Percentiles rank a stretch among this genome's conserved stretches.
Conservation (phyloP, 345 rosid species). For the Populus tremula region DNA sequence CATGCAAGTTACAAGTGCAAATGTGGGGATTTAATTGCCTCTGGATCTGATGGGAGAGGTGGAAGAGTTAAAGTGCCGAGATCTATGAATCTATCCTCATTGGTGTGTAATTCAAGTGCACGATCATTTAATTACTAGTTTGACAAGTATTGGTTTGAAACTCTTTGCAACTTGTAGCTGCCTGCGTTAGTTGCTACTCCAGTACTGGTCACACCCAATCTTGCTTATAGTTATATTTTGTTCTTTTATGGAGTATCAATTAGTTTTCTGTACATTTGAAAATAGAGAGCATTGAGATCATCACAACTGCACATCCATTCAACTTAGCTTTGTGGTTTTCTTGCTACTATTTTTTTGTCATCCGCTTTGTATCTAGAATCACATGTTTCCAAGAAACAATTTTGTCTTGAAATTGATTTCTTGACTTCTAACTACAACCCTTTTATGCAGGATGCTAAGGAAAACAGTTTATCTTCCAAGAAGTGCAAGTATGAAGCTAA, state of each 20-base stretch:
- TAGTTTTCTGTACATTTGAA: neutral
- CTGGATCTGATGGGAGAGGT: conserved; percentile 92
- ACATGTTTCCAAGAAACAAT: neutral
- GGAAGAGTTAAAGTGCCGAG: conserved; percentile 77
- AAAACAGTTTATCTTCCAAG: conserved; percentile 46
- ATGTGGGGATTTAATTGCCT: conserved; percentile 56
- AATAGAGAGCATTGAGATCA: neutral
- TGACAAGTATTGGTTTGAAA: neutral
- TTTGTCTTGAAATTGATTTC: neutral
- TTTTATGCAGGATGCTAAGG: conserved; percentile 47
- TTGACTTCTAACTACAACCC: neutral
- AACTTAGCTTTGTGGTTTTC: neutral
- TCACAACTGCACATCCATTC: neutral
- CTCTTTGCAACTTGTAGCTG: no score
- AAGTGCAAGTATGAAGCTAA: conserved; percentile 53
- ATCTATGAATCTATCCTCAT: conserved; percentile 45
- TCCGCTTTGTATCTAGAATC: neutral
- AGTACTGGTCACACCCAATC: neutral
- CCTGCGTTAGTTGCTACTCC: conserved; percentile 7
- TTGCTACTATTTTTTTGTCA: neutral
- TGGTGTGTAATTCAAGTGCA: conserved; percentile 37
- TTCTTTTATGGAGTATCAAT: neutral
- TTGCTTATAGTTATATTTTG: neutral
- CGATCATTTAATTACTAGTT: neutral
- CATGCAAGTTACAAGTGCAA: conserved; percentile 29